These are phyloP conservation scores for Pseudonectria foliicola DNA, from an alignment of 2,329 filamentous ascomycete genomes.

Conservation along the genomic window DNA sequence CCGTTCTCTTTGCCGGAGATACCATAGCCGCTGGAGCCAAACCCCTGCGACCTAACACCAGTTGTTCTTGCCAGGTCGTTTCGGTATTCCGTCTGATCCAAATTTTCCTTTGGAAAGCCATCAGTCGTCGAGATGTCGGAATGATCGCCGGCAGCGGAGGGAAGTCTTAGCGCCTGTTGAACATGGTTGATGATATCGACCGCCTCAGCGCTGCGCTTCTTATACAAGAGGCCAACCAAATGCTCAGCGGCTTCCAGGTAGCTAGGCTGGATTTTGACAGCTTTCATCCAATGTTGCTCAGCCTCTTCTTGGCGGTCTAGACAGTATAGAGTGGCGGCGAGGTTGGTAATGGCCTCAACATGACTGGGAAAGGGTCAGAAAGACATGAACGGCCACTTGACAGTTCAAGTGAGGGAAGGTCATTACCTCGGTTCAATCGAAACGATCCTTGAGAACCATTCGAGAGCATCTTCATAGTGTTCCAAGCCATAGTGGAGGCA, in stretches of 20 bases:
- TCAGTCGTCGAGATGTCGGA: constrained; percentile 3
- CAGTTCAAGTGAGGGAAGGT: constrained; percentile 21
- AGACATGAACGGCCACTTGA: constrained; percentile 24
- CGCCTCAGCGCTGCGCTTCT: constrained; percentile 74
- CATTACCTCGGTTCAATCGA: constrained; percentile 49
- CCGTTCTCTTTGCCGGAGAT: constrained; percentile 85
- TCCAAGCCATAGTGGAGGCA: constrained; percentile 88
- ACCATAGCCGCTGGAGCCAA: constrained; percentile 57
- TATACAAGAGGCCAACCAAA: constrained; percentile 80
- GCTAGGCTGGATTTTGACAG: constrained; percentile 74
- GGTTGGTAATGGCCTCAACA: constrained; percentile 88
- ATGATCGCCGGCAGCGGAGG: constrained; percentile 10
- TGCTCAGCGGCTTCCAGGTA: constrained; percentile 96
- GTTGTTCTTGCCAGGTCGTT: constrained; percentile 13
- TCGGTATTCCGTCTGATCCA: constrained; percentile 17
- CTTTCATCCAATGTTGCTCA: constrained; percentile 75
- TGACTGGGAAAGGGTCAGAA: constrained; percentile 49
- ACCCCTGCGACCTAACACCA: constrained; percentile 17
- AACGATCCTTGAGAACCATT: constrained; percentile 64
- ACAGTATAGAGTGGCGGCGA: constrained; percentile 82
- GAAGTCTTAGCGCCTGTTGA: constrained; percentile 60
- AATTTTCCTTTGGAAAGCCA: constrained; percentile 15
- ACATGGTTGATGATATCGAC: constrained; percentile 82
- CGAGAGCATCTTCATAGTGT: constrained; percentile 68
- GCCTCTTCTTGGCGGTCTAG: constrained; percentile 78